A percentile compares a stretch with the other conserved stretches of the same genome.
These are phyloP conservation scores for Takashimella tepidaria DNA, from an alignment of 1,284 basidiomycete species.

Conservation along the genomic window DNA sequence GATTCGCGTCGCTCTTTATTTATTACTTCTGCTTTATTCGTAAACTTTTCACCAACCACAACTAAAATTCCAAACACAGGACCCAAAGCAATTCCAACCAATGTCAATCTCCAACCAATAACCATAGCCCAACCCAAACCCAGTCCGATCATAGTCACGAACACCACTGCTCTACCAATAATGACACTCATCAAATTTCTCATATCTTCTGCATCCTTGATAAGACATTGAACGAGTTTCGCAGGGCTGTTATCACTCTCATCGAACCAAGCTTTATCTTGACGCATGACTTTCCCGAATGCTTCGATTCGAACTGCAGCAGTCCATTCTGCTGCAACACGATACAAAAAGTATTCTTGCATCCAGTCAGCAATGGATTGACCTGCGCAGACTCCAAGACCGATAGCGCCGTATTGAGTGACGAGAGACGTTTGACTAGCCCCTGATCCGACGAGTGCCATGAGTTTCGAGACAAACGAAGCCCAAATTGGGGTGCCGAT, in stretches of 20 bases:
- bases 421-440: slow-evolving; percentile 58
- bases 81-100: slow-evolving; percentile 80
- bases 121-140: slow-evolving; percentile 84
- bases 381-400: slow-evolving; percentile 64
- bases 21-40: slow-evolving; percentile 60
- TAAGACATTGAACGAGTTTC: slow-evolving; percentile 68
- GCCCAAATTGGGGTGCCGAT: slow-evolving; percentile 88
- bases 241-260: slow-evolving; percentile 58
- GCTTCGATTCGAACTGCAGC: slow-evolving; percentile 59
- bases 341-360: slow-evolving; percentile 74
- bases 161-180: slow-evolving; percentile 65
- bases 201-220: slow-evolving; percentile 91
- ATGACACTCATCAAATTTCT: slow-evolving; percentile 70
- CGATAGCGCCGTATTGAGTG: slow-evolving; percentile 49
- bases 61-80: slow-evolving; percentile 76
- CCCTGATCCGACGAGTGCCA: slow-evolving; percentile 71
- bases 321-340: slow-evolving; percentile 70
- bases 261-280: slow-evolving; percentile 93
- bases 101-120: slow-evolving; percentile 85
- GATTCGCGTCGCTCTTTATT: slow-evolving; percentile 82
- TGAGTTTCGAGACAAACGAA: slow-evolving; percentile 73
- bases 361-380: slow-evolving; percentile 69
- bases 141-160: slow-evolving; percentile 71
- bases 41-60: slow-evolving; percentile 53
- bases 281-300: slow-evolving; percentile 62